Conservation (phyloP, 164 flowering plant species). For the Cinnamomum chago region DNA sequence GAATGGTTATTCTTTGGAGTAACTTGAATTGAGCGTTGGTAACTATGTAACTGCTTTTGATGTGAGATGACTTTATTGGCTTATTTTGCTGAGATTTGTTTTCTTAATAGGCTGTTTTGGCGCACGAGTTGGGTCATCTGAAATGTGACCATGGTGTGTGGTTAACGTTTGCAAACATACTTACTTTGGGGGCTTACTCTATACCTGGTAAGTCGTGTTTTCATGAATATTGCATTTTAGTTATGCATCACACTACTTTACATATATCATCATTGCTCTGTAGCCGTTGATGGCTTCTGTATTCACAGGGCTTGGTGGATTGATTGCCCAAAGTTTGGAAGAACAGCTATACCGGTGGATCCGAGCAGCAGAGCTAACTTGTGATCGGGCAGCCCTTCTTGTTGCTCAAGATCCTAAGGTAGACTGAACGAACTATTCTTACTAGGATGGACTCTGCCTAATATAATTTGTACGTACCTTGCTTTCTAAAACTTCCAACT, state of each 20-base stretch:
- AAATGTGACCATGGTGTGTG: constrained; percentile 98
- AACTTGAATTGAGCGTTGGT: not conserved
- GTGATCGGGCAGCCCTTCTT: constrained; percentile 97
- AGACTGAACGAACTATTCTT: constrained; percentile 7
- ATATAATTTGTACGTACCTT: no score
- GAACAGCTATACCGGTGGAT: constrained; percentile 92
- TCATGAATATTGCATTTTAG: not conserved
- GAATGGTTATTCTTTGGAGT: not conserved
- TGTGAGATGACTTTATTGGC: not conserved
- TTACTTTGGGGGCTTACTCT: constrained; percentile 82
- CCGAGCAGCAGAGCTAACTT: constrained; percentile 93
- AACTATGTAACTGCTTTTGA: not conserved
- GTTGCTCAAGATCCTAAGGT: constrained; percentile 98
- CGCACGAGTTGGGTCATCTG: constrained; percentile 96
- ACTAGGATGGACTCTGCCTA: not conserved
- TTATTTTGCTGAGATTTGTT: constrained; percentile 3
- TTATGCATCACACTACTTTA: not conserved
- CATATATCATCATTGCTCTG: not conserved
- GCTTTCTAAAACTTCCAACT: no score
- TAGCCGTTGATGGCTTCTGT: not conserved
- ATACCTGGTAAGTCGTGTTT: constrained; percentile 63
- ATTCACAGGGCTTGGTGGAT: constrained; percentile 67
- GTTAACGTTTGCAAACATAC: constrained; percentile 93
- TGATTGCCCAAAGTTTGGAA: constrained; percentile 81
- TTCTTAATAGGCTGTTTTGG: constrained; percentile 73